Percentiles rank a stretch among this genome's conserved stretches.
phyloP scores from a whole-genome alignment of 1,284 basidiomycete genomes.

The Tranzscheliella williamsii region DNA sequence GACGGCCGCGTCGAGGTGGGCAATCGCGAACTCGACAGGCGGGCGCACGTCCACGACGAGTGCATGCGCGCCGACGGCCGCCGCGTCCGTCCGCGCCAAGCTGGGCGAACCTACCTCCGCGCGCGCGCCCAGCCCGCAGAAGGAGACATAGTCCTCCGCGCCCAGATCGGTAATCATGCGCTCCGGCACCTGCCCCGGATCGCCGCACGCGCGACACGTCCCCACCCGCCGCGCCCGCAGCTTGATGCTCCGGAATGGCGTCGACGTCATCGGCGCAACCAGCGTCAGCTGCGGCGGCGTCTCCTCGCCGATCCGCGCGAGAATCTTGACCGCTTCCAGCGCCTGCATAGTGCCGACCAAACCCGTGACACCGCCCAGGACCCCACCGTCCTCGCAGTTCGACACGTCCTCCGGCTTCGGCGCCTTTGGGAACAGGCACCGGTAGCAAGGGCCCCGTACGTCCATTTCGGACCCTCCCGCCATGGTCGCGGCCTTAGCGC shows the following conservation, averaged over 20 bases:
- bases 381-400: slow-evolving; percentile 86
- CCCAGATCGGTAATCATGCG: slow-evolving; percentile 40
- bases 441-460: slow-evolving; percentile 80
- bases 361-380: slow-evolving; percentile 86
- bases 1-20: slow-evolving; percentile 73
- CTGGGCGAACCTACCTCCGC: slow-evolving; percentile 21
- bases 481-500: slow-evolving; percentile 1
- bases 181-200: slow-evolving; percentile 19
- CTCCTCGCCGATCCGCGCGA: slow-evolving; percentile 46
- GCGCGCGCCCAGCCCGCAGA: slow-evolving; percentile 39
- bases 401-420: slow-evolving; percentile 54
- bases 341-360: slow-evolving; percentile 90
- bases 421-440: slow-evolving; percentile 80
- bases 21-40: slow-evolving; percentile 81
- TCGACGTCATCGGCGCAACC: slow-evolving; percentile 71
- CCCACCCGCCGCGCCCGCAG: slow-evolving; percentile 65
- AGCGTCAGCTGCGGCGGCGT: slow-evolving; percentile 69
- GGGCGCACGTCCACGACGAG: slow-evolving; percentile 81
- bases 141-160: slow-evolving; percentile 48
- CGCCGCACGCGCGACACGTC: slow-evolving; percentile 52
- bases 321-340: slow-evolving; percentile 76
- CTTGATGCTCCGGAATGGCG: slow-evolving; percentile 81
- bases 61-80: slow-evolving; percentile 61
- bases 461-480: not conserved
- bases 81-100: slow-evolving; percentile 66